A percentile compares a stretch with the other conserved stretches of the same genome.
Evolutionary conservation across 2,329 filamentous ascomycete genomes (phyloP).

Genomic region (Didymella sp.): DNA sequence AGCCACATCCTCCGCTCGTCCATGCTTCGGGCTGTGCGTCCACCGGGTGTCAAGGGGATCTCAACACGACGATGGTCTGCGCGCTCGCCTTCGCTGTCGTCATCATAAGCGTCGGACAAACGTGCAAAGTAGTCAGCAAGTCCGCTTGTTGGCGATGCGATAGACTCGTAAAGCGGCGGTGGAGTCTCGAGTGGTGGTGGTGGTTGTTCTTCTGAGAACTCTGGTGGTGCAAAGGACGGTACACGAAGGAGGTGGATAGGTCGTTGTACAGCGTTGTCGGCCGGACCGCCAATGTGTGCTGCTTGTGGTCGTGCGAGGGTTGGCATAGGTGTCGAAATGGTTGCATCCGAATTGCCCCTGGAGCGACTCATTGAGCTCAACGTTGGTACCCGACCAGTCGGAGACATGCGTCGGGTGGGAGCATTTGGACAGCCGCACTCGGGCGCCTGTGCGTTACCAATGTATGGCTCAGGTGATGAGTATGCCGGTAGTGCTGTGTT

Average conservation of each 20-base stretch:
- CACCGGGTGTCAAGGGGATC: slow-evolving; percentile 68
- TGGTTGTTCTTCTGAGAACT: slow-evolving; percentile 81
- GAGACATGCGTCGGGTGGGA: slow-evolving; percentile 57
- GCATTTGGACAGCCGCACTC: slow-evolving; percentile 74
- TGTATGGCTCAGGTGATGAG: slow-evolving; percentile 59
- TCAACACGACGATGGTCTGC: slow-evolving; percentile 56
- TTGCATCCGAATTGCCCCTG: slow-evolving; percentile 36
- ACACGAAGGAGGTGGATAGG: slow-evolving; percentile 85
- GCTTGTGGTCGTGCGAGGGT: slow-evolving; percentile 60
- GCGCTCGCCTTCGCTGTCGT: slow-evolving; percentile 63
- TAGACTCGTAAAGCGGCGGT: slow-evolving; percentile 82
- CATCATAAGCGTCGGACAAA: slow-evolving; percentile 69
- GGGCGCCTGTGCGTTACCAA: slow-evolving; percentile 46
- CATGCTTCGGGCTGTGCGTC: slow-evolving; percentile 68
- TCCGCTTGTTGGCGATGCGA: slow-evolving; percentile 73
- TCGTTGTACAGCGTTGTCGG: slow-evolving; percentile 60
- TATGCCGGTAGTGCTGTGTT: slow-evolving; percentile 89
- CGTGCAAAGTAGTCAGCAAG: slow-evolving; percentile 88
- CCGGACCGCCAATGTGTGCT: slow-evolving; percentile 55
- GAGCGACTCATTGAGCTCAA: slow-evolving; percentile 62
- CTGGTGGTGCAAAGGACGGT: slow-evolving; percentile 86
- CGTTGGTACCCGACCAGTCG: slow-evolving; percentile 61
- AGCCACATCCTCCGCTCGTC: slow-evolving; percentile 67
- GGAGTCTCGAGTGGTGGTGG: slow-evolving; percentile 79
- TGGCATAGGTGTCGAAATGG: slow-evolving; percentile 46